Base-by-base conservation (phyloP, 805 yeast genomes). In the Danielia reshetovae region DNA sequence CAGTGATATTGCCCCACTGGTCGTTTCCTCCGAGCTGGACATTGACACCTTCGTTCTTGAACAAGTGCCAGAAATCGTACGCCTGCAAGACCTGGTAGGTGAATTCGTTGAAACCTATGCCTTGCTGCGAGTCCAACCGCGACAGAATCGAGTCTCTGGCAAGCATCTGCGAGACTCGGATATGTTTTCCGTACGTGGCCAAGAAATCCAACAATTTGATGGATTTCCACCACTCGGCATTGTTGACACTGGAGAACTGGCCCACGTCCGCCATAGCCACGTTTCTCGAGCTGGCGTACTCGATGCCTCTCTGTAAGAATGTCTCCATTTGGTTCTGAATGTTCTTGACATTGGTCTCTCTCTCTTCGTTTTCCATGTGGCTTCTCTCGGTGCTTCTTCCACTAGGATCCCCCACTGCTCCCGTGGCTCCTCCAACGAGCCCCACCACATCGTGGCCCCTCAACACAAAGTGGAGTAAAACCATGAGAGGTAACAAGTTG, bases 1-100 rank as follows among this genome's bases (percentile, higher is more conserved):
- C 97, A 2, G 95, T 86, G 39, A 93, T 93, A 51, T 93, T 93
- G 1, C 98, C 98, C 88, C 96, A 93, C 60, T 93, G 98, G 56
- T 93, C 98, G 54, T 85, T 88, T 5, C 98, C 98, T 16, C 98
- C 98, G 23, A 85, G 79, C 62, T 93, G 97, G 10, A 88, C 60
- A 27, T 70, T 68, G 27, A 89, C 89, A 3, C 66, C 59, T 24
- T 75, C 60, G 11, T 73, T 55, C 24, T 70, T 71, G 63, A 77
- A 78, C 38, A 93, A 62, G 53, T 89, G 87, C 71, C 82, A 87
- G 54, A 87, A 93, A 55, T 93, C 98, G 56, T 77, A 93, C 0
- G 96, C 97, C 59, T 93, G 98, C 36, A 93, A 62, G 13, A 90
- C 66, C 54, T 93, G 98, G 57, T 93, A 93, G 1, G 95, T 75